Evolutionary conservation across 1,139 yeast genomes (phyloP), one percentile per base, ranked within the genome.

Genomic region (Debaryomyces udenii): DNA sequence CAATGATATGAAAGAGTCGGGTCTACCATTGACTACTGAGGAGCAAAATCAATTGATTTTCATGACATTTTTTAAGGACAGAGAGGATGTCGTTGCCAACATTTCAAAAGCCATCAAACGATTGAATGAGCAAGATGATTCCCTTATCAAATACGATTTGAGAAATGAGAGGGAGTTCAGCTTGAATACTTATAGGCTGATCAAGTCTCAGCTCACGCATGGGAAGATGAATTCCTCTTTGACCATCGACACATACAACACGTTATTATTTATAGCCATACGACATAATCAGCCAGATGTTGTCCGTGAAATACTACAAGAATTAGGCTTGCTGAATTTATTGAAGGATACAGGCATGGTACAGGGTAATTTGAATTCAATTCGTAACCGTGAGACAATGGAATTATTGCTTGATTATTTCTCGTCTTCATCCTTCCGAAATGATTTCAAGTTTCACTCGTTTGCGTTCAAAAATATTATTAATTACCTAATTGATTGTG

Each of bases 31-130:
- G n/a, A 54, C 68, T 1, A 41, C 49, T 4, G 37, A 42, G 13
- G 77, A 72, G 50, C 68, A 62, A 41, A 61, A 59, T 34, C 45
- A 54, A 27, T 45, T 68, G 36, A 41, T 70, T 3, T 62, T 58
- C 42, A 51, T 60, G 41, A 53, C 56, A 6, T 69, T 66, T 44
- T 71, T 53, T 50, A 59, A 54, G 31, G 76, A 72, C 42, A 46
- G 56, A 16, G 46, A 46, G 1, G 56, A 52, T 11, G 45, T 70
- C 1, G 23, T 51, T 9, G 38, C 48, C 0, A 44, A 41, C n/a
- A 39, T 58, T 26, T 39, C 39, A 5, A 38, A 32, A 9, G 40
- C 44, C 13, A 9, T 13, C 26, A 34, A 29, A 26, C 16, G 27
- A 11, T 43, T 39, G 31, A 38, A n/a, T 11, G 37, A 13, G 20